Conservation (phyloP, 176 grass and related monocot species). For the Pontederia paniculata region DNA sequence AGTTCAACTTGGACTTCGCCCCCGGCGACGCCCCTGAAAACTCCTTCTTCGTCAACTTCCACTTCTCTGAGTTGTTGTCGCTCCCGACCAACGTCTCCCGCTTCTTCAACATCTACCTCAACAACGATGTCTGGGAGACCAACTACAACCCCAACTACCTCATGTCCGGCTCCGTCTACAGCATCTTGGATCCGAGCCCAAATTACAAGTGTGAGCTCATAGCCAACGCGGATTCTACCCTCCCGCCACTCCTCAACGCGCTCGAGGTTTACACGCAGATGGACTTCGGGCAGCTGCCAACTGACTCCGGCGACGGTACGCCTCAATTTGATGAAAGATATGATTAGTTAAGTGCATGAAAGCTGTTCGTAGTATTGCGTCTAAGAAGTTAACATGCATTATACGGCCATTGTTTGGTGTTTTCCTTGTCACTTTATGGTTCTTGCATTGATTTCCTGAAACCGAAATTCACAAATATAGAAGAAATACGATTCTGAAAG, state of each 20-base stretch:
- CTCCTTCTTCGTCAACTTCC: too few relatives aligned
- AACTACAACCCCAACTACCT: conserved; percentile 17
- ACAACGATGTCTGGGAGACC: not conserved
- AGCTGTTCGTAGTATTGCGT: not conserved
- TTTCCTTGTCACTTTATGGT: too few relatives aligned
- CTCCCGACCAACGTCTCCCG: conserved; percentile 8
- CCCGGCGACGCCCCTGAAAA: too few relatives aligned
- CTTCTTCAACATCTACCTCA: conserved; percentile 24
- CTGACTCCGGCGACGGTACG: conserved; percentile 29
- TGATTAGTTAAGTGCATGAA: not conserved
- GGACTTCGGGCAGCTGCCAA: conserved; percentile 16
- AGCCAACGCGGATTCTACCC: conserved; percentile 31
- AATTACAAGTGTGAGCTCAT: conserved; percentile 20
- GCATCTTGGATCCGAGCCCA: not conserved
- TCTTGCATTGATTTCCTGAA: too few relatives aligned
- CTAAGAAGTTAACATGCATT: too few relatives aligned
- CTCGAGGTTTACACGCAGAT: conserved; percentile 31
- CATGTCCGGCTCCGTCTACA: not conserved
- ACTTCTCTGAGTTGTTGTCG: conserved; percentile 29
- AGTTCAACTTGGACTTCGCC: too few relatives aligned
- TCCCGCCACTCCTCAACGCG: conserved; percentile 52
- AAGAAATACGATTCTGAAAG: too few relatives aligned
- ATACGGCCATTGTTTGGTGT: too few relatives aligned
- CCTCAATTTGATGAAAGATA: not conserved
- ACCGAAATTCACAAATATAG: too few relatives aligned